Evolutionary conservation across 1,284 basidiomycete species (phyloP), one percentile per base, ranked within the genome.

Genomic region (Pseudozyma sp.): DNA sequence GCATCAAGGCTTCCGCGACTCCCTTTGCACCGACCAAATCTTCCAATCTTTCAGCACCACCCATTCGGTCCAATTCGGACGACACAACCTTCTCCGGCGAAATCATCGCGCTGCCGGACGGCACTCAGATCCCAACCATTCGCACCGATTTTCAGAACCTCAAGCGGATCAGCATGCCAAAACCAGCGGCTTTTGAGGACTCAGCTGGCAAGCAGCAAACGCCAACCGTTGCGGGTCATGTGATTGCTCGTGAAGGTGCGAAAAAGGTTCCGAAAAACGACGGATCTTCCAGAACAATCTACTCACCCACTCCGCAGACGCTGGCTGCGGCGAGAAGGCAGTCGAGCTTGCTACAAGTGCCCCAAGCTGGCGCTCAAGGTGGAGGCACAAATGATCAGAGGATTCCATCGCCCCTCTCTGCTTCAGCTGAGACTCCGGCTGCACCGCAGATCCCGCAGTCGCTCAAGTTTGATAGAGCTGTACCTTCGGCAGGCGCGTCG

Each of bases 111-210:
- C 39, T 75, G 14, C 50, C 72, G 1, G 63, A 66, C 19, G 72
- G 75, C 0, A 66, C 58, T 7, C 60, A 75, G 49, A 51, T 78
- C 5, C 73, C 76, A 0, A 60, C 56, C n/a, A 42, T 73, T 34
- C 50, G 76, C 3, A 78, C 61, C 6, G 76, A 78, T 35, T 75
- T 78, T 14, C 68, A 70, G 34, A 78, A 78, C 37, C 50, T 78
- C 30, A 74, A 65, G 54, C 63, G 66, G 0, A 67, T 78, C 35
- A 64, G 51, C 29, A 49, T 68, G 19, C 61, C 68, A 16, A 60
- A 54, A 34, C n/a, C 44, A 19, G 49, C 34, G 5, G 50, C 40
- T 5, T 17, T 17, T 11, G 24, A 44, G 4, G 64, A 58, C 24
- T 37, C 11, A 10, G 24, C 43, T 17, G 34, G 45, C 10, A 52